Evolutionary conservation across 179 eudicot species (phyloP), one percentile per base, ranked within the genome.

Genomic region (Carnegiea gigantea): DNA sequence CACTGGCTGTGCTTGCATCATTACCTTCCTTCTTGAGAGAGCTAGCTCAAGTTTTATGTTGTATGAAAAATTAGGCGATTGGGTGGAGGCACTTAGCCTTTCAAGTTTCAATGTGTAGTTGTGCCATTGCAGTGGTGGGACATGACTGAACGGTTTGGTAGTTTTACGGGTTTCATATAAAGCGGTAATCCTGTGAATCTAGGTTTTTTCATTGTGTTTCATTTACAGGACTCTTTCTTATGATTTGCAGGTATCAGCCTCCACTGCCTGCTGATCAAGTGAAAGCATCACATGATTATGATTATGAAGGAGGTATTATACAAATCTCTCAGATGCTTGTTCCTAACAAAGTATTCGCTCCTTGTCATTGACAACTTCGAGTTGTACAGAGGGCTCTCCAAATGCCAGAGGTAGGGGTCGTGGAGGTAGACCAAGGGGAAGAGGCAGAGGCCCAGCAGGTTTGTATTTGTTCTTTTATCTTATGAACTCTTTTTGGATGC

Each of bases 181-280:
- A 33, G 18, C 18, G 9, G 18, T 17, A 51, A 5, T 51, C 18
- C 17, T 51, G 20, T 17, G 18, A 51, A 51, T 51, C 57, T 62
- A 23, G 28, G 26, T 62, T 62, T n/a, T n/a, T 62, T 67, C 71
- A 24, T 13, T 20, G 17, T 28, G 17, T 9, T 12, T 11, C 18
- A 5, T 4, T 12, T 67, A 38, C 36, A 0, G 38, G 38, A 67
- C 71, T 28, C 51, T 17, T 43, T 46, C n/a, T 48, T 8, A 40
- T 73, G 4, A 53, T 73, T 30, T 90, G 65, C 84, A 95, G 98
- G 88, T 95, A 95, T 85, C 99, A 95, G 85, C 94, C 95, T 82
- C 99, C 99, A 24, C 79, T 95, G 78, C 99, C 99, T 18, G 97
- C 94, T 81, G 99, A 95, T 83, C 94, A 89, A 88, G 99, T 95